A percentile compares a stretch with the other conserved stretches of the same genome.
These are phyloP conservation scores for Agaricus subrufescens DNA, from an alignment of 768 basidiomycete genomes.

Conservation along the genomic window DNA sequence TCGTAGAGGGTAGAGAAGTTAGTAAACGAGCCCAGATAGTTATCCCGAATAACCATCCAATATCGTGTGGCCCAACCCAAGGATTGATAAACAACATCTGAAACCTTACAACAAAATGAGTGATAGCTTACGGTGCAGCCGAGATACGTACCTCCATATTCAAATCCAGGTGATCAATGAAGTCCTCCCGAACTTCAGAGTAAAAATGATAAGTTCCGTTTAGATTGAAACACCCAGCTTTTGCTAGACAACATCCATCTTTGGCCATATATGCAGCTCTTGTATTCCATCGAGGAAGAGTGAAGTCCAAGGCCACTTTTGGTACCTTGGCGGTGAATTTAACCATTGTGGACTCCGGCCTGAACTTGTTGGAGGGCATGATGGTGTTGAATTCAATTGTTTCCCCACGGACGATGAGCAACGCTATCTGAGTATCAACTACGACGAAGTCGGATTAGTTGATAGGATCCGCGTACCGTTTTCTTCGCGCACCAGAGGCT, in stretches of 20 bases:
- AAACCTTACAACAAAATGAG: constrained; percentile 30
- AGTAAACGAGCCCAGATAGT: constrained; percentile 93
- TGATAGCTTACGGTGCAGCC: neutral
- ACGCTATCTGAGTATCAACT: constrained; percentile 42
- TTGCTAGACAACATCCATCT: constrained; percentile 58
- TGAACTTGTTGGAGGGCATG: constrained; percentile 69
- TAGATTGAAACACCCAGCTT: constrained; percentile 49
- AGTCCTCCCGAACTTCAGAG: constrained; percentile 57
- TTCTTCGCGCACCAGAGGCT: constrained; percentile 73
- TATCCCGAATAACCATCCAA: constrained; percentile 85
- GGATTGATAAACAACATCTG: constrained; percentile 56
- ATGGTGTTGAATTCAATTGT: constrained; percentile 44
- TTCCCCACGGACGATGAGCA: constrained; percentile 63
- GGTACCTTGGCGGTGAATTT: constrained; percentile 61
- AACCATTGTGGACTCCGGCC: constrained; percentile 63
- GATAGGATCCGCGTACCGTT: constrained; percentile 51
- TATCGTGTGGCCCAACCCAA: constrained; percentile 89
- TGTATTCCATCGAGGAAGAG: constrained; percentile 88
- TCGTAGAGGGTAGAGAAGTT: constrained; percentile 87
- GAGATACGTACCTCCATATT: constrained; percentile 48
- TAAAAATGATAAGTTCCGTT: constrained; percentile 75
- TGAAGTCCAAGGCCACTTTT: constrained; percentile 53
- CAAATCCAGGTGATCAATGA: constrained; percentile 76
- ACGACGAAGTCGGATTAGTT: neutral
- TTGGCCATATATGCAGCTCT: constrained; percentile 62